Conservation (phyloP, 495 filamentous ascomycete genomes). For the Penicillium verhagenii region DNA sequence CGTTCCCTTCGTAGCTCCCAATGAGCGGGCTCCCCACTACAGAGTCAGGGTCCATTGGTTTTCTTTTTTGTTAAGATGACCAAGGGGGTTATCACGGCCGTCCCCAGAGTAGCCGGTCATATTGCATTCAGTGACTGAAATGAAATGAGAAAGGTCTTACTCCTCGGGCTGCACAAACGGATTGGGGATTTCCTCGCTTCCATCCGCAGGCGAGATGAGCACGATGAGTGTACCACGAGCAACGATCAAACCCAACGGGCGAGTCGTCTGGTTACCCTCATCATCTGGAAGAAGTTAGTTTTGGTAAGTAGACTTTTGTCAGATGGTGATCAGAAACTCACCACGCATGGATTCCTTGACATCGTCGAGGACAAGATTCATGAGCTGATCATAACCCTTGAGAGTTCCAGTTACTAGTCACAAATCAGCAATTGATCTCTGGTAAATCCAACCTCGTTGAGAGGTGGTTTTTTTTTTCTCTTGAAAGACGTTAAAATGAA, state of each 20-base stretch:
- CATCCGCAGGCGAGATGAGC: conserved; percentile 87
- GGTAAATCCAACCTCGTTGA: neutral
- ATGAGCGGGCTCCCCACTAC: neutral
- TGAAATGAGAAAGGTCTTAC: conserved; percentile 17
- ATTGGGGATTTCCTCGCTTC: conserved; percentile 93
- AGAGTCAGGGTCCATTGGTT: conserved; percentile 6
- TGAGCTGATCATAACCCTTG: conserved; percentile 94
- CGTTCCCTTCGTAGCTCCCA: conserved; percentile 28
- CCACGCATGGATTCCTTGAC: conserved; percentile 87
- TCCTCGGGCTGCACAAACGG: conserved; percentile 78
- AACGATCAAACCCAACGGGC: conserved; percentile 85
- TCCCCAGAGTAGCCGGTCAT: neutral
- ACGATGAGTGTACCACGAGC: conserved; percentile 90
- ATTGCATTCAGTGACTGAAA: neutral
- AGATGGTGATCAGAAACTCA: conserved; percentile 32
- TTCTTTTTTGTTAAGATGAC: neutral
- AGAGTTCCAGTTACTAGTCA: conserved; percentile 75
- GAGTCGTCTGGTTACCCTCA: conserved; percentile 80
- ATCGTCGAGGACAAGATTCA: conserved; percentile 96
- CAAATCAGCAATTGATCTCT: conserved; percentile 8
- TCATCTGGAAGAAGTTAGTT: conserved; percentile 60
- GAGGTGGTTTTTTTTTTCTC: too few relatives aligned
- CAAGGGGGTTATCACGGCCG: too few relatives aligned
- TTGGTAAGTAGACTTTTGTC: neutral
- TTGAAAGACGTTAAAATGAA: too few relatives aligned